Percentiles rank a stretch among this genome's conserved stretches.
phyloP scores from a whole-genome alignment of 73 alveolate species.

The Blepharisma stoltei region DNA sequence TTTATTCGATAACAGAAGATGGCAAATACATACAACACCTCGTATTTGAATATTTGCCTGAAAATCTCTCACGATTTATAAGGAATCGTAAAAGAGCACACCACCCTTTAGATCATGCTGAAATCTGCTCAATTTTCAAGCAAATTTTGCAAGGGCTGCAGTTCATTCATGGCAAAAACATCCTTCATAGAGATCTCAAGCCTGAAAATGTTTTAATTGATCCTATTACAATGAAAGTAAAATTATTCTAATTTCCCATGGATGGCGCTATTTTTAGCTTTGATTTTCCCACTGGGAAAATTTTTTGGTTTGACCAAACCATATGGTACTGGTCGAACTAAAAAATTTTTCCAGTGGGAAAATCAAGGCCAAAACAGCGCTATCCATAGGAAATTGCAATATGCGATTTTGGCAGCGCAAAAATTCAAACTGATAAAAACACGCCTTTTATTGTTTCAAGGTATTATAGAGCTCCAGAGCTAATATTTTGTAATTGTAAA shows the following conservation, averaged over 20 bases:
- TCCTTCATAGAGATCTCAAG: slow-evolving; percentile 25
- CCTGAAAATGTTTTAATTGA: slow-evolving; percentile 27
- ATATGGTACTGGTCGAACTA: too few species aligned
- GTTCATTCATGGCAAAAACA: slow-evolving; percentile 10
- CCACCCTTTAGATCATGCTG: neutral
- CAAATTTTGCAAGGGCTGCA: slow-evolving; percentile 16
- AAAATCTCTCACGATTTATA: slow-evolving; percentile 13
- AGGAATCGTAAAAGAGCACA: neutral
- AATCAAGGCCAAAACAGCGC: too few species aligned
- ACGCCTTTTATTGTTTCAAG: slow-evolving; percentile 80
- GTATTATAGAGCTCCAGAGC: slow-evolving; percentile 85
- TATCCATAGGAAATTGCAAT: too few species aligned
- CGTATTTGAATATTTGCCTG: slow-evolving; percentile 21
- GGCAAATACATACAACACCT: neutral
- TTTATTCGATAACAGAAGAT: neutral
- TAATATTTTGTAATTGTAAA: slow-evolving; percentile 55
- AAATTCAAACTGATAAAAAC: slow-evolving; percentile 44
- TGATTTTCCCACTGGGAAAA: too few species aligned
- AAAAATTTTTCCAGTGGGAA: too few species aligned
- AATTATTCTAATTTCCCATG: too few species aligned
- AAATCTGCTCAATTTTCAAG: neutral
- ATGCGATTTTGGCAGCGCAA: slow-evolving; percentile 83
- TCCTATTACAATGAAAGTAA: neutral
- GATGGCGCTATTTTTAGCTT: neutral
- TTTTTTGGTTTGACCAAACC: too few species aligned